A percentile compares a stretch with the other conserved stretches of the same genome.
Conservation (phyloP, 139 green algal genomes). For the Haematococcus sp. region DNA sequence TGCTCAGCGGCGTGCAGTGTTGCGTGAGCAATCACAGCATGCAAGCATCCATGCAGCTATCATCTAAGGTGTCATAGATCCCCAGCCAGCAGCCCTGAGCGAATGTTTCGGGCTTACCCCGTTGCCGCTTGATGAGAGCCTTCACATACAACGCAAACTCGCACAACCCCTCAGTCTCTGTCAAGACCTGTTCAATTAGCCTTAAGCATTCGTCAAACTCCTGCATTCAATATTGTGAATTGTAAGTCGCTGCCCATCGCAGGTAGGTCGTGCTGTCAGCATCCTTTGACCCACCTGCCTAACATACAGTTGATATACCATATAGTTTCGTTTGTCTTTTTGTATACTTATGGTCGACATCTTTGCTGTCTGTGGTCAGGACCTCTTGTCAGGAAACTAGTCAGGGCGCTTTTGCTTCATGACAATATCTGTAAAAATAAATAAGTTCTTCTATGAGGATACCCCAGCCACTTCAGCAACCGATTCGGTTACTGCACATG, state of each 20-base stretch:
- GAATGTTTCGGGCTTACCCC: conserved; percentile 35
- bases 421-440: neutral
- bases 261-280: neutral
- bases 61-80: neutral
- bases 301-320: conserved; percentile 56
- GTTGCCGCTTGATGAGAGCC: conserved; percentile 68
- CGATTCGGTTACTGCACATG: no score
- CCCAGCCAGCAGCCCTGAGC: neutral
- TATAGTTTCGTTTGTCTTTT: conserved; percentile 43
- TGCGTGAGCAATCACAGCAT: neutral
- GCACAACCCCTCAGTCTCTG: conserved; percentile 38
- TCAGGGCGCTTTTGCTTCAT: no score
- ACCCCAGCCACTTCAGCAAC: no score
- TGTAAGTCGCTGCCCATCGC: neutral
- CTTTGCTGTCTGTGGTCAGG: neutral
- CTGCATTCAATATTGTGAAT: conserved; percentile 23
- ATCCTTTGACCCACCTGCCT: conserved; percentile 45
- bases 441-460: neutral
- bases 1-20: neutral
- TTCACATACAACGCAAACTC: conserved; percentile 75
- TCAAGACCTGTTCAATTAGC: conserved; percentile 51
- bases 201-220: conserved; percentile 69
- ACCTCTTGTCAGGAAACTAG: neutral
- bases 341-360: neutral
- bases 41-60: neutral